A percentile compares a stretch with the other conserved stretches of the same genome.
These are phyloP conservation scores for Linnemannia schmuckeri DNA, from an alignment of 192 early-diverging fungal genomes.

Conservation along the genomic window DNA sequence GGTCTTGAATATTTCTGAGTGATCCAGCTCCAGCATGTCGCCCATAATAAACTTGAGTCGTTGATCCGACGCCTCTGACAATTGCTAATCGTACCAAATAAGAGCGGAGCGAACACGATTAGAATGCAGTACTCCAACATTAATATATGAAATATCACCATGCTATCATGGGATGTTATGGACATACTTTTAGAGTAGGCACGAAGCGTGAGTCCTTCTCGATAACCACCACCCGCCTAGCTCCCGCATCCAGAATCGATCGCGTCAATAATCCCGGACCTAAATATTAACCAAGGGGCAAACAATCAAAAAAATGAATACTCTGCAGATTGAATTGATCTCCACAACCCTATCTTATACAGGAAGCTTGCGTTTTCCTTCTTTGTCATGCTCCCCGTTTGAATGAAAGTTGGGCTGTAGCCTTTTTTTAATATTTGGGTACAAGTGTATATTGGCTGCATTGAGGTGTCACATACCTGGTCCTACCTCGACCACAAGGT, in stretches of 20 bases:
- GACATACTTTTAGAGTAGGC: conserved; percentile 68
- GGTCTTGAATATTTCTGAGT: conserved; percentile 61
- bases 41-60: conserved; percentile 64
- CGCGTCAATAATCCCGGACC: conserved; percentile 83
- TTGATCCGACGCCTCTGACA: conserved; percentile 74
- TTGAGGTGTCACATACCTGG: conserved; percentile 60
- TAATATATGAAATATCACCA: not conserved
- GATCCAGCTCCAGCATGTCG: conserved; percentile 74
- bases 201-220: conserved; percentile 82
- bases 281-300: conserved; percentile 11
- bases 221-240: conserved; percentile 72
- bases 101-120: too few relatives aligned
- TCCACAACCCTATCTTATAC: not conserved
- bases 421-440: not conserved
- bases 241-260: conserved; percentile 79
- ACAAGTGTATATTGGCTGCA: not conserved
- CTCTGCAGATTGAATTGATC: too few relatives aligned
- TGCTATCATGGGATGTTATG: too few relatives aligned
- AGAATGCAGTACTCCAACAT: too few relatives aligned
- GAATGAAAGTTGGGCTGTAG: not conserved
- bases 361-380: not conserved
- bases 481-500: conserved; percentile 82
- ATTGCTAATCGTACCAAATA: conserved; percentile 59
- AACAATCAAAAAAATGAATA: not conserved
- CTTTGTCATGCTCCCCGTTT: not conserved